phyloP scores from a whole-genome alignment of 345 rosid species.

The Citrus cavaleriei region DNA sequence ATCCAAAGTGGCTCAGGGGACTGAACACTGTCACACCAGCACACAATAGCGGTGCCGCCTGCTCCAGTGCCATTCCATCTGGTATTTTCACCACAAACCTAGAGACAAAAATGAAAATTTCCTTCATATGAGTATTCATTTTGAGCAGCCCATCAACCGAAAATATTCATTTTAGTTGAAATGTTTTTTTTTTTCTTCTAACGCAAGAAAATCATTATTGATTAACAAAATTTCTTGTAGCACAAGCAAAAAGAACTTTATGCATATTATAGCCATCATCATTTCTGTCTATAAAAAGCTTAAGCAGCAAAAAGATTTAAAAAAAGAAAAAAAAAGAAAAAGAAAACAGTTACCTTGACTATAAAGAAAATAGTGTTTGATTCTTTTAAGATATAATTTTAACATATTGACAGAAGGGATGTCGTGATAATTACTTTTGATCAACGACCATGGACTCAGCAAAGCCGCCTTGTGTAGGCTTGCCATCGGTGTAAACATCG shows the following conservation, averaged over 20 bases:
- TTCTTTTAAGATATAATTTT: neutral
- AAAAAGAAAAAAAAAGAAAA: no score
- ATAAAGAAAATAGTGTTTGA: neutral
- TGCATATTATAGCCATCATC: neutral
- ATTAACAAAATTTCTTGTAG: neutral
- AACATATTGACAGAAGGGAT: no score
- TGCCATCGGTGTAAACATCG: constrained; percentile 47
- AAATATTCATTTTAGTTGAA: neutral
- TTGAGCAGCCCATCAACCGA: neutral
- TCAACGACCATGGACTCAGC: constrained; percentile 47
- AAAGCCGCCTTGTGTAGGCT: constrained; percentile 55
- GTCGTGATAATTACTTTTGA: constrained; percentile 41
- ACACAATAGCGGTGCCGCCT: constrained; percentile 81
- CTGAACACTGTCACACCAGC: constrained; percentile 92
- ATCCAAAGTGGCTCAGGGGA: constrained; percentile 77
- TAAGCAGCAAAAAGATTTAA: no score
- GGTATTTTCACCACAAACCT: constrained; percentile 90
- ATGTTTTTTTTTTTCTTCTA: neutral
- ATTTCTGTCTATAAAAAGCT: neutral
- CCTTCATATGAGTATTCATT: neutral
- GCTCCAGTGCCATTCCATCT: constrained; percentile 79
- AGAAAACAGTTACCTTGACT: neutral
- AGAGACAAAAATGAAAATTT: neutral
- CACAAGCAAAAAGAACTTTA: neutral
- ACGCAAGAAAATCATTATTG: neutral